phyloP scores from a whole-genome alignment of 768 basidiomycete genomes.

The Rhizopogon vesiculosus region DNA sequence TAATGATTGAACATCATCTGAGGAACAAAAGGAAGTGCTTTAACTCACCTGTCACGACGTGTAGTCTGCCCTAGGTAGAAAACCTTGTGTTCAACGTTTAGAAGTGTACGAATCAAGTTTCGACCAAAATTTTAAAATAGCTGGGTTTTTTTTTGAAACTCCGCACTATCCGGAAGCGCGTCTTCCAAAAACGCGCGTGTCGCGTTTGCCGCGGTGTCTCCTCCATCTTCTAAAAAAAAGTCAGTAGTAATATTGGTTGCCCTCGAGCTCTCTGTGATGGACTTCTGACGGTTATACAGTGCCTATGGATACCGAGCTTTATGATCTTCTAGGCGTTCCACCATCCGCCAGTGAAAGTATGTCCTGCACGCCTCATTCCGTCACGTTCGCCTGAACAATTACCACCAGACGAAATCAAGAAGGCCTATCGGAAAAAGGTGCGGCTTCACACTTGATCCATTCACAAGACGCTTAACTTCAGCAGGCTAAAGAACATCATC shows the following conservation, averaged over 20 bases:
- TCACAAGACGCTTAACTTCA: slow-evolving; percentile 13
- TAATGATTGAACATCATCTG: slow-evolving; percentile 62
- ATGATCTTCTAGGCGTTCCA: slow-evolving; percentile 78
- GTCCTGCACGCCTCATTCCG: slow-evolving; percentile 9
- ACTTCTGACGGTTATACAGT: slow-evolving; percentile 35
- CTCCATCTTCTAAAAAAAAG: slow-evolving; percentile 21
- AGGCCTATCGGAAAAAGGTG: slow-evolving; percentile 92
- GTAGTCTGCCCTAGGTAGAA: not conserved
- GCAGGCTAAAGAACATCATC: slow-evolving; percentile 85
- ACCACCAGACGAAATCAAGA: slow-evolving; percentile 77
- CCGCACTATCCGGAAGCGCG: slow-evolving; percentile 27
- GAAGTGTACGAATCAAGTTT: not conserved
- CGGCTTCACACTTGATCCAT: slow-evolving; percentile 13
- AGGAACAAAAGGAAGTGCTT: slow-evolving; percentile 11
- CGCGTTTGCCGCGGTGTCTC: slow-evolving; percentile 1
- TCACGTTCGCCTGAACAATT: slow-evolving; percentile 6
- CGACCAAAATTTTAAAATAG: not conserved
- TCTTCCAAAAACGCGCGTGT: slow-evolving; percentile 22
- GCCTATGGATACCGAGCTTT: slow-evolving; percentile 75
- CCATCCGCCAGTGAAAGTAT: slow-evolving; percentile 69
- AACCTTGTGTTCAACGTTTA: no score
- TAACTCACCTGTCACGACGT: slow-evolving; percentile 7
- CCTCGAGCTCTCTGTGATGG: not conserved
- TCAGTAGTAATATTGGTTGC: not conserved
- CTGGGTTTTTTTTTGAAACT: slow-evolving; percentile 22